A percentile compares a stretch with the other conserved stretches of the same genome.
Evolutionary conservation across 2,329 filamentous ascomycete genomes (phyloP).

Genomic region (Ramularia endophylla): DNA sequence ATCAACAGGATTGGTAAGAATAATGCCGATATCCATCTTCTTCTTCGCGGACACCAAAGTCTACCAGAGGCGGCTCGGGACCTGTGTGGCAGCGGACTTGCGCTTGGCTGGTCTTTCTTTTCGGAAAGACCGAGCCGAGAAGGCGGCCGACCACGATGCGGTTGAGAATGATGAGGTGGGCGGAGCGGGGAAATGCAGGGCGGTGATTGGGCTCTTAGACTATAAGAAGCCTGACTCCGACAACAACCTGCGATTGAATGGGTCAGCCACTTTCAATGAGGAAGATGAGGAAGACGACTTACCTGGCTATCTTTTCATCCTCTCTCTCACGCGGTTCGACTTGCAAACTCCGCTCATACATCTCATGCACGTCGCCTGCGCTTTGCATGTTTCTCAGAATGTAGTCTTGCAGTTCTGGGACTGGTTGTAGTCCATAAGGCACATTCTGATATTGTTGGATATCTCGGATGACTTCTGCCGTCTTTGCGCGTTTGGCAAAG

Average conservation of each 20-base stretch:
- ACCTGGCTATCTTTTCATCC: slow-evolving; percentile 99
- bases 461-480: slow-evolving; percentile 94
- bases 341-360: slow-evolving; percentile 95
- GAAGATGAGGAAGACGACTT: slow-evolving; percentile 30
- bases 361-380: slow-evolving; percentile 94
- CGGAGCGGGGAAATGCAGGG: too few relatives aligned
- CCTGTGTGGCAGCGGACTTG: too few relatives aligned
- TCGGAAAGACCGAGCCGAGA: too few relatives aligned
- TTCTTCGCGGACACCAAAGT: too few relatives aligned
- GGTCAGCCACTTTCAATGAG: slow-evolving; percentile 10
- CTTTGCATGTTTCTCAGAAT: slow-evolving; percentile 94
- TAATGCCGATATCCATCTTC: too few relatives aligned
- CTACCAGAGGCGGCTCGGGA: too few relatives aligned
- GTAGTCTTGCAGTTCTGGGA: slow-evolving; percentile 91
- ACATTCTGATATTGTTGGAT: slow-evolving; percentile 99
- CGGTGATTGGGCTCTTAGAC: slow-evolving; percentile 13
- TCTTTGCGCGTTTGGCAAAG: slow-evolving; percentile 97
- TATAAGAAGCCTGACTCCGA: slow-evolving; percentile 52
- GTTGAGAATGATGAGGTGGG: too few relatives aligned
- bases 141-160: too few relatives aligned
- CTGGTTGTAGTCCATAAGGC: slow-evolving; percentile 84
- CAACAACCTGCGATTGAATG: slow-evolving; percentile 38
- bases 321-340: slow-evolving; percentile 94
- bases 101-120: too few relatives aligned
- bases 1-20: too few relatives aligned